phyloP scores from a whole-genome alignment of 768 basidiomycete species.

The Chalciporus sphaerocephalus region DNA sequence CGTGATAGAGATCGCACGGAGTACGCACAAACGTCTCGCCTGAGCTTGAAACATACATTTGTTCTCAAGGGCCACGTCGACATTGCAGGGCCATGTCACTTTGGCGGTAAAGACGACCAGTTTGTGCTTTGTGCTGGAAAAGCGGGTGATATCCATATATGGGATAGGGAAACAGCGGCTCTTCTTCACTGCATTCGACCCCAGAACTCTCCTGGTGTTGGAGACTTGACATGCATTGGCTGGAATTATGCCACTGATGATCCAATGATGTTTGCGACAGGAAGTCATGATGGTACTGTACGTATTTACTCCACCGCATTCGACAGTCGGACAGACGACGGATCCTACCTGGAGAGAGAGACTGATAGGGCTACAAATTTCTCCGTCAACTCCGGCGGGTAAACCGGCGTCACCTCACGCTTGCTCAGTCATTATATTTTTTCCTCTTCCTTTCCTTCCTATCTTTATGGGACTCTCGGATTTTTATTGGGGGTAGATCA shows the following conservation, averaged over 20 bases:
- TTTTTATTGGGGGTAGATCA: conserved; percentile 15
- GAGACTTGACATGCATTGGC: conserved; percentile 74
- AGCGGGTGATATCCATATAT: conserved; percentile 81
- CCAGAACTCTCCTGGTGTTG: conserved; percentile 44
- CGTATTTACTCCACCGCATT: conserved; percentile 61
- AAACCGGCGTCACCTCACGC: conserved; percentile 4
- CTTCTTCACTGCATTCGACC: conserved; percentile 67
- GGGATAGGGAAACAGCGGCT: conserved; percentile 77
- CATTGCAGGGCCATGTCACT: conserved; percentile 79
- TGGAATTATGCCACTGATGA: conserved; percentile 67
- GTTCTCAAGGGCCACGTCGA: conserved; percentile 64
- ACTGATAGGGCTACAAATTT: conserved; percentile 22
- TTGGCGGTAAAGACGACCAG: conserved; percentile 76
- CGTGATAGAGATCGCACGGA: conserved; percentile 46
- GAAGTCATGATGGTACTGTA: conserved; percentile 72
- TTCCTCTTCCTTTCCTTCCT: not conserved
- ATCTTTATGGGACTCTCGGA: conserved; percentile 4
- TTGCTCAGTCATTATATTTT: not conserved
- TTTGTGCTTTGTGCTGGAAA: conserved; percentile 76
- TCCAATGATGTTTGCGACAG: conserved; percentile 58
- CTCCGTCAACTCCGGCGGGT: conserved; percentile 29
- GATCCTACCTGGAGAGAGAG: conserved; percentile 26
- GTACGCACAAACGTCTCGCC: conserved; percentile 27
- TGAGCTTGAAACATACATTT: conserved; percentile 60
- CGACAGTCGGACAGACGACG: conserved; percentile 22